phyloP scores from a whole-genome alignment of 169 alveolate species.

The Cryptosporidium muris region DNA sequence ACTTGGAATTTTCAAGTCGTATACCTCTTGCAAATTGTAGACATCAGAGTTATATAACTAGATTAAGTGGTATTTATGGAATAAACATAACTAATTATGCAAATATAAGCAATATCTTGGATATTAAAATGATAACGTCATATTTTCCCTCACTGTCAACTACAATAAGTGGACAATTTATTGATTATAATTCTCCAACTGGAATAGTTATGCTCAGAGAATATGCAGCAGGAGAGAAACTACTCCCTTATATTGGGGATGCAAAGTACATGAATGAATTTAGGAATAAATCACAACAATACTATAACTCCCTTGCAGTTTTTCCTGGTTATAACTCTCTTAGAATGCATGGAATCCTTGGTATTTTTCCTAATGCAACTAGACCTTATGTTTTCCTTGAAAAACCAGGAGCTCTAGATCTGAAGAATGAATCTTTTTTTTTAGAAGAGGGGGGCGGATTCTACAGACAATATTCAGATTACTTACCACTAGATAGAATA shows the following conservation, averaged over 20 bases:
- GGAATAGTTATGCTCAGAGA: conserved; percentile 18
- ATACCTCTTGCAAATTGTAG: conserved; percentile 4
- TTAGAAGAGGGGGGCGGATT: conserved; percentile 50
- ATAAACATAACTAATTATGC: conserved; percentile 29
- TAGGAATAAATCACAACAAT: conserved; percentile 14
- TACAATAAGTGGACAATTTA: conserved; percentile 4
- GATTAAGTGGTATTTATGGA: conserved; percentile 15
- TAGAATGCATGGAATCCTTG: conserved; percentile 62
- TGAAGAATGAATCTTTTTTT: conserved; percentile 9
- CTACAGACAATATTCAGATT: conserved; percentile 47
- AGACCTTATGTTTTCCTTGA: conserved; percentile 50
- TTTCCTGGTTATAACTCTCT: conserved; percentile 31
- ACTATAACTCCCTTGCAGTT: conserved; percentile 49
- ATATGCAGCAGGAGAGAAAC: conserved; percentile 46
- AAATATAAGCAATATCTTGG: conserved; percentile 43
- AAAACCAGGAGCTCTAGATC: conserved; percentile 1
- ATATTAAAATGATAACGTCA: conserved; percentile 5
- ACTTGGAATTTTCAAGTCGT: too few species aligned
- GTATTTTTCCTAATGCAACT: conserved; percentile 65
- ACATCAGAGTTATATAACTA: conserved; percentile 56
- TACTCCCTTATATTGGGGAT: conserved; percentile 58
- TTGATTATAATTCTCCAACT: conserved; percentile 27
- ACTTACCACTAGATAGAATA: conserved; percentile 38
- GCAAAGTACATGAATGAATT: conserved; percentile 12
- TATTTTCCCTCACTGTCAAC: conserved; percentile 31